phyloP scores from a whole-genome alignment of 306 rosid genomes.

The Malus fusca region DNA sequence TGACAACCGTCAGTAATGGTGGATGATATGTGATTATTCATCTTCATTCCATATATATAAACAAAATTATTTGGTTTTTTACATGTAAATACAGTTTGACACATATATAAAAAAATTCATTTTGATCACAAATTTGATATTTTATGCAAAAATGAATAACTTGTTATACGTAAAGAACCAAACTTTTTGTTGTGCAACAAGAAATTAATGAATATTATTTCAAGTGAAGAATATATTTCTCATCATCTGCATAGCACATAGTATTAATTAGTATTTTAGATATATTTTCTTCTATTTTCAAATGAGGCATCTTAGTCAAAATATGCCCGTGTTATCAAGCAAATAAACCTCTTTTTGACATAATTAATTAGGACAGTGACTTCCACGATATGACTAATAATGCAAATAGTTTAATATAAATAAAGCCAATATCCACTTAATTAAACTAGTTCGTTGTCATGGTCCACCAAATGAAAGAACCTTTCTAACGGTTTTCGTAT shows the following conservation, averaged over 20 bases:
- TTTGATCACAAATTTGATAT: not conserved
- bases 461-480: not conserved
- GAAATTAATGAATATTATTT: not conserved
- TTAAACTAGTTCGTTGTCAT: not conserved
- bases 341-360: conserved; percentile 4
- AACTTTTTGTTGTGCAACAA: not conserved
- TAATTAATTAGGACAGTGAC: not conserved
- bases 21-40: not conserved
- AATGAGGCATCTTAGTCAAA: not conserved
- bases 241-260: not conserved
- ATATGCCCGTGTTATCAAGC: conserved; percentile 2
- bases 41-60: not conserved
- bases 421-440: not conserved
- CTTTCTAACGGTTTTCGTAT: not conserved
- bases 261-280: not conserved
- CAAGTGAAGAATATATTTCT: not conserved
- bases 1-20: not conserved
- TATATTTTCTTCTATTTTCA: not conserved
- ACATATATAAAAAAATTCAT: too few relatives aligned
- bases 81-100: too few relatives aligned
- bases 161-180: not conserved
- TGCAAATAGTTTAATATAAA: not conserved
- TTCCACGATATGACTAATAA: not conserved
- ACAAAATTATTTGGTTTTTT: too few relatives aligned
- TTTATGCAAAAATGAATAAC: too few relatives aligned